Evolutionary conservation across 352 stramenopile species (phyloP).

Genomic region (Globisporangium canariense): DNA sequence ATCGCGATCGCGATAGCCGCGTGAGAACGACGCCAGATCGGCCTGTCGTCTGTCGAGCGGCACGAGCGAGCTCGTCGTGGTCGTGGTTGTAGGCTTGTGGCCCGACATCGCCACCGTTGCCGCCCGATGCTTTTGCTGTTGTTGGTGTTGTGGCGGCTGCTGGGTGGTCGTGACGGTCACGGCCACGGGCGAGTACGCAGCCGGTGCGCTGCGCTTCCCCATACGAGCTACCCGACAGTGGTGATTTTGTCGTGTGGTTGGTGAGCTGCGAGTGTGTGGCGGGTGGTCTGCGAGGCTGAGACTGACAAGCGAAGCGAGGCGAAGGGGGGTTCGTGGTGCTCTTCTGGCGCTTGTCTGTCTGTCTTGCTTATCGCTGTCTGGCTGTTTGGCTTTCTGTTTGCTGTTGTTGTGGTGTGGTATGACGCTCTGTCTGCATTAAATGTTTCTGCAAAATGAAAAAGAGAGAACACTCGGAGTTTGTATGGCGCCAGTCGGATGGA

Average conservation of each 20-base stretch:
- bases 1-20: background rate
- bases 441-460: background rate
- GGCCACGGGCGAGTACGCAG: conserved; percentile 3
- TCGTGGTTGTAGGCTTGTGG: background rate
- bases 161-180: background rate
- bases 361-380: background rate
- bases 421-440: background rate
- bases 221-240: background rate
- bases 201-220: conserved; percentile 1
- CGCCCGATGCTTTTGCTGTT: conserved; percentile 5
- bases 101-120: background rate
- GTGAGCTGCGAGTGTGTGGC: background rate
- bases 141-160: background rate
- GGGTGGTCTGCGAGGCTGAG: background rate
- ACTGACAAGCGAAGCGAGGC: background rate
- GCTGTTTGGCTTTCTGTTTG: background rate
- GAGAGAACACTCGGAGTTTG: background rate
- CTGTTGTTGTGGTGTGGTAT: background rate
- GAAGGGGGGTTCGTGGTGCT: background rate
- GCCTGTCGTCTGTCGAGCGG: background rate
- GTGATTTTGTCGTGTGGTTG: background rate
- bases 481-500: background rate
- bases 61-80: background rate
- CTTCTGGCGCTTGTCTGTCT: background rate
- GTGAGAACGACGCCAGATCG: conserved; percentile 3